Percentiles rank a stretch among this genome's conserved stretches.
Conservation (phyloP, 164 flowering plant genomes). For the Annona cherimola region DNA sequence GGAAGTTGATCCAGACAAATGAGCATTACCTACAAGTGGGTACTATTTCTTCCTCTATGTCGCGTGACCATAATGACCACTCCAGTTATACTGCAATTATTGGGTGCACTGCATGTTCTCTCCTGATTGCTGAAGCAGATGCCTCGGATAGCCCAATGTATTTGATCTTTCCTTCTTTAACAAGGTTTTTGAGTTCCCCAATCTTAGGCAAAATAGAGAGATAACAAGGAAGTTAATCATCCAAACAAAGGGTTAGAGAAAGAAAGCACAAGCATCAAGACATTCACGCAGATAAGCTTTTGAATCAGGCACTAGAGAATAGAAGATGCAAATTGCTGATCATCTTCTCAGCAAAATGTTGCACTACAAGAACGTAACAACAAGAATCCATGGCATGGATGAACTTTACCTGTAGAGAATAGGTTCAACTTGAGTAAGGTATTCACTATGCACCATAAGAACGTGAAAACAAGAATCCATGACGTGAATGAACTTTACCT, state of each 20-base stretch:
- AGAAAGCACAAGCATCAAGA: too few relatives aligned
- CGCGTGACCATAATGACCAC: constrained; percentile 24
- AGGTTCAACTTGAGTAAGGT: too few relatives aligned
- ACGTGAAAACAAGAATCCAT: too few relatives aligned
- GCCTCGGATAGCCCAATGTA: constrained; percentile 24
- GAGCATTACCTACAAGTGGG: constrained; percentile 22
- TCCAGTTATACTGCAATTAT: constrained; percentile 23
- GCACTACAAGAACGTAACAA: too few relatives aligned
- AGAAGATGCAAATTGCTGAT: too few relatives aligned
- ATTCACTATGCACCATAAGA: too few relatives aligned
- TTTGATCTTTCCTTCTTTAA: constrained; percentile 22
- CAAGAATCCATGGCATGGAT: too few relatives aligned
- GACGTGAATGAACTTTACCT: too few relatives aligned
- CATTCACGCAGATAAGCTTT: too few relatives aligned
- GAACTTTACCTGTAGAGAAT: too few relatives aligned
- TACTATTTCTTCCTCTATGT: constrained; percentile 20
- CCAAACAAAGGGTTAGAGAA: background rate
- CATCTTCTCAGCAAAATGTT: too few relatives aligned
- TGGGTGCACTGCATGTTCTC: constrained; percentile 23
- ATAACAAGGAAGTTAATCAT: background rate
- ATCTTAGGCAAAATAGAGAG: background rate
- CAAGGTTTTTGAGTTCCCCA: constrained; percentile 21
- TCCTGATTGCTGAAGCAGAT: constrained; percentile 23
- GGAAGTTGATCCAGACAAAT: background rate
- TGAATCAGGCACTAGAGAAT: too few relatives aligned